Percentiles rank a stretch among this genome's conserved stretches.
Conservation (phyloP, 129 eudicot genomes). For the Silybum marianum region DNA sequence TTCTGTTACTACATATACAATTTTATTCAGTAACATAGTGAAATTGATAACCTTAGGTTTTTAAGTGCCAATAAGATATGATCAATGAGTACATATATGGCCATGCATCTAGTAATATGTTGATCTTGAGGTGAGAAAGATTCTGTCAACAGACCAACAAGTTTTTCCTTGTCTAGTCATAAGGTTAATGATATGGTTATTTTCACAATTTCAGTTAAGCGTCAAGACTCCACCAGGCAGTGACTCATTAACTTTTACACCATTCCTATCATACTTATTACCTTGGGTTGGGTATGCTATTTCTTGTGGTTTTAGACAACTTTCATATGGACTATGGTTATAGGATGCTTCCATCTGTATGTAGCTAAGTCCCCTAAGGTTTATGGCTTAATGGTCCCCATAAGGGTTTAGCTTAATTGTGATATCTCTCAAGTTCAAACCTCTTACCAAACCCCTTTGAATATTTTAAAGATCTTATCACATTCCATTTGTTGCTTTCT, state of each 20-base stretch:
- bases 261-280: neutral
- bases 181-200: conserved; percentile 11
- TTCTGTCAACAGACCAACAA: conserved; percentile 5
- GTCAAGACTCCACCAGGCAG: neutral
- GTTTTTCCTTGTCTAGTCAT: conserved; percentile 2
- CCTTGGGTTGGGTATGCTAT: neutral
- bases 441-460: too few species aligned
- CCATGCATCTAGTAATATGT: neutral
- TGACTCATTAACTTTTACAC: neutral
- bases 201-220: neutral
- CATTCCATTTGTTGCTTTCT: neutral
- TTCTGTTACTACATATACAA: neutral
- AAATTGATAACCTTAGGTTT: neutral
- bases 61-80: neutral
- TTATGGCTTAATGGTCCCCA: too few species aligned
- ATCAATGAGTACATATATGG: neutral
- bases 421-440: too few species aligned
- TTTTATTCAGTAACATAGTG: neutral
- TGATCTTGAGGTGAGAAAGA: conserved; percentile 18
- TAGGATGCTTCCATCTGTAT: too few species aligned
- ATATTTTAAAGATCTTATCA: too few species aligned
- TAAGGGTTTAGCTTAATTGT: too few species aligned
- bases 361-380: too few species aligned
- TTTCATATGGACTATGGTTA: too few species aligned
- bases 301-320: too few species aligned